Evolutionary conservation across 371 early-diverging fungal genomes (phyloP), one percentile per base, ranked within the genome.

Genomic region (Amoeboaphelidium occidentale): DNA sequence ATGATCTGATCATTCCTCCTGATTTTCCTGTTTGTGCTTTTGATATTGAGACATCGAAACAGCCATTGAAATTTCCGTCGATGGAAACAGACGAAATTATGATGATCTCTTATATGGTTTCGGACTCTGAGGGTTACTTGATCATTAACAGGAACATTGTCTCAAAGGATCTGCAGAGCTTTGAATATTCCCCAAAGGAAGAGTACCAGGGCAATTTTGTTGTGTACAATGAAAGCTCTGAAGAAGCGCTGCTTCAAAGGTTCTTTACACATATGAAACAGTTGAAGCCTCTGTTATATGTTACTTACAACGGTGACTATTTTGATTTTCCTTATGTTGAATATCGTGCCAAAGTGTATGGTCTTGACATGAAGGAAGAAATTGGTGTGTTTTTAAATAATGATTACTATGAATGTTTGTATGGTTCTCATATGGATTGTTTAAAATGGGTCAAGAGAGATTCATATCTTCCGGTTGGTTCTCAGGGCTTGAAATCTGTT

Each of bases 321-420:
- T 99, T 99, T 74, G 99, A 99, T 76, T 97, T 93, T 90, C 97
- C 98, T 0, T 99, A 94, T 66, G 68, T 99, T 10, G 90, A 97
- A 53, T 74, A 80, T 23, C 61, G 99, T 48, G 80, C 92, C 1
- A 67, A 63, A 44, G 61, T 65, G 23, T 67, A 90, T 58, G 84
- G 84, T 1, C 69, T 92, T 41, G 75, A 83, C 46, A 79, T 96
- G 81, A 70, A 60, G 42, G 51, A 54, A 50, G 62, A 64, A 57
- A 58, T n/a, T 43, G 23, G 13, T 41, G 1, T 17, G 21, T n/a
- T 23, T 23, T 21, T 24, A 22, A 4, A 57, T 3, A 76, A 77
- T 25, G 85, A 79, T 51, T 88, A 86, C 64, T 90, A 87, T 62
- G 81, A 80, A 52, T 77, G 81, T 45, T 54, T 69, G 51, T 77